phyloP scores from a whole-genome alignment of 768 basidiomycete genomes.

The Mrakia blollopis region DNA sequence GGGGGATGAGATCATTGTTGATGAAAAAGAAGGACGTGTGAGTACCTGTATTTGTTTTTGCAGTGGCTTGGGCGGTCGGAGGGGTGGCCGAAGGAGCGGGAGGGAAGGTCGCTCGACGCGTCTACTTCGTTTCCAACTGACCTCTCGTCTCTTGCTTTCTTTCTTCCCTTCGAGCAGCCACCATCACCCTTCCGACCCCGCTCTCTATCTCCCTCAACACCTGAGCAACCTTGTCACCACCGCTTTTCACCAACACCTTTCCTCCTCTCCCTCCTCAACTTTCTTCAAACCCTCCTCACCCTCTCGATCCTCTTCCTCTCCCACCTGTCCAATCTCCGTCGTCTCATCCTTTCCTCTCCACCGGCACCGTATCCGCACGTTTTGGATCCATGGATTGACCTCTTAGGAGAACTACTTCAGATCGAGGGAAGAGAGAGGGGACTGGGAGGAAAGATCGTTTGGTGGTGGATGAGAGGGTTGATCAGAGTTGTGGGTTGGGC shows the following conservation, averaged over 20 bases:
- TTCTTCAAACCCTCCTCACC: constrained; percentile 18
- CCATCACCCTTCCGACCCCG: neutral
- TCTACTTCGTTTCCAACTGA: neutral
- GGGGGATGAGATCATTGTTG: neutral
- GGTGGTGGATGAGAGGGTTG: constrained; percentile 8
- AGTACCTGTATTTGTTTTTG: neutral
- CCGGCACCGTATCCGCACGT: constrained; percentile 6
- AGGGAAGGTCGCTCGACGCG: too few species aligned
- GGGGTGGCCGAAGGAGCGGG: too few species aligned
- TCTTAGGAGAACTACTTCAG: neutral
- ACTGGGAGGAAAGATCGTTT: neutral
- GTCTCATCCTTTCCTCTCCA: constrained; percentile 1
- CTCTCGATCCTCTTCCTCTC: neutral
- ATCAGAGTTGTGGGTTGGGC: neutral
- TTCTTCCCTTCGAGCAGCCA: too few species aligned
- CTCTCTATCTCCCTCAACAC: neutral
- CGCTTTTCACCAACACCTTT: neutral
- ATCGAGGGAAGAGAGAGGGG: neutral
- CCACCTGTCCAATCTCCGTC: neutral
- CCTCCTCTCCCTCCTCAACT: constrained; percentile 18
- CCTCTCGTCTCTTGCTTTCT: neutral
- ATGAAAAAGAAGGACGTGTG: neutral
- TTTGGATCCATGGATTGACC: constrained; percentile 9
- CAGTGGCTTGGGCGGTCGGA: neutral
- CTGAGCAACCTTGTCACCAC: neutral